Evolutionary conservation across 768 basidiomycete species (phyloP), one percentile per base, ranked within the genome.

Genomic region (Hemileccinum rubropunctum): DNA sequence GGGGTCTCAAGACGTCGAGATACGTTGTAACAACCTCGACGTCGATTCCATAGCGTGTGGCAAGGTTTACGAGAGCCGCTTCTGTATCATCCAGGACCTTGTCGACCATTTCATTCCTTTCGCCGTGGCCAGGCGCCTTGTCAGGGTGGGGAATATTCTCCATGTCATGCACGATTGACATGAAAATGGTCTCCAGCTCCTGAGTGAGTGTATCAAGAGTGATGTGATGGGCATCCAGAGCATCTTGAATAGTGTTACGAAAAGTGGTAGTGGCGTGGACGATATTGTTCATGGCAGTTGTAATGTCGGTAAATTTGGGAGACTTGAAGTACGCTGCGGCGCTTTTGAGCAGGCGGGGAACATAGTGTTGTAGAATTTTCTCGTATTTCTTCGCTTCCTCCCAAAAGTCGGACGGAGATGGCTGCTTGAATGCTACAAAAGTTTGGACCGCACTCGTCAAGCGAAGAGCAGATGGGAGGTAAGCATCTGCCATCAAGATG

Each of bases 101-200:
- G 26, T 58, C 40, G 0, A 52, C 52, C 27, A 54, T 45, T 28
- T 45, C 34, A 2, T 5, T 23, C 14, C 56, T 51, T 37, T 51
- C 46, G 0, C 40, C 35, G 6, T 51, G 59, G 5, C 50, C 35
- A 6, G 59, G 42, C 3, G 45, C 54, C 26, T 45, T 47, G 20
- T 45, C 27, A 0, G 47, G 47, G 11, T 27, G 4, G 11, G 47
- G 45, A 9, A 45, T 45, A 3, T 42, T 47, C 38, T 47, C 14
- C 17, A 61, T 13, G 6, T 57, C 32, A 8, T 42, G 6, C 21
- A 41, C 39, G 2, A 48, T 50, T 6, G 0, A 11, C 56, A 26
- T 48, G n/a, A 58, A 61, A 4, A 50, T n/a, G 2, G 7, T 10
- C 14, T 61, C 56, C 3, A 61, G 59, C 9, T 60, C 59, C 4